Base-by-base conservation (phyloP, 805 yeast genomes). In the Cyberlindnera bimundalis region DNA sequence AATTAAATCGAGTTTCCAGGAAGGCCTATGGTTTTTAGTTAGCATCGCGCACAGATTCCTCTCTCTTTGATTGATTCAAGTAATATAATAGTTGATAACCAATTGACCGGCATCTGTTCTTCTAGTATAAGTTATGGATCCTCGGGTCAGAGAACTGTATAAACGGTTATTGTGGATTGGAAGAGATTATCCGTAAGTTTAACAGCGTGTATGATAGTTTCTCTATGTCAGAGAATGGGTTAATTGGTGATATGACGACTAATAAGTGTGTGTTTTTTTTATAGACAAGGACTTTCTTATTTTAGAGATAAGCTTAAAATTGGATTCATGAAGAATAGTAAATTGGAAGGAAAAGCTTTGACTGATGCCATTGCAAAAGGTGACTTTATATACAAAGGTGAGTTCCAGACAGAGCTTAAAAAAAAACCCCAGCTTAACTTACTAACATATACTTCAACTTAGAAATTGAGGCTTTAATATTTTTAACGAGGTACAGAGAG, bases 391-490 rank as follows among this genome's bases (percentile, higher is more conserved):
- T 48, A 48, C 26, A 52, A 50, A 40, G 55, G 55, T 45, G 35
- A 25, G 55, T 38, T n/a, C n/a, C n/a, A n/a, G n/a, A n/a, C n/a
- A n/a, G n/a, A n/a, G n/a, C n/a, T n/a, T n/a, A n/a, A n/a, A n/a
- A n/a, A n/a, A n/a, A n/a, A n/a, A n/a, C n/a, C n/a, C n/a, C n/a
- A n/a, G n/a, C n/a, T n/a, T 13, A 26, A 26, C 15, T 6, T 26
- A 19, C 25, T 31, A 20, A 31, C 33, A 5, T n/a, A 13, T 6
- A 7, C 7, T 7, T 13, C 10, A 11, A 14, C 9, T 27, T 32
- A 51, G 56, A 52, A 28, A 41, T 52, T 17, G 54, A 52, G 25
- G 47, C 54, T 7, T 16, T 52, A 38, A 40, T 52, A 18, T 52
- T 52, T 31, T 36, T 52, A n/a, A 44, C 46, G 4, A 23, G 46